Base-by-base conservation (phyloP, 768 basidiomycete species). In the Termitomyces sp. region DNA sequence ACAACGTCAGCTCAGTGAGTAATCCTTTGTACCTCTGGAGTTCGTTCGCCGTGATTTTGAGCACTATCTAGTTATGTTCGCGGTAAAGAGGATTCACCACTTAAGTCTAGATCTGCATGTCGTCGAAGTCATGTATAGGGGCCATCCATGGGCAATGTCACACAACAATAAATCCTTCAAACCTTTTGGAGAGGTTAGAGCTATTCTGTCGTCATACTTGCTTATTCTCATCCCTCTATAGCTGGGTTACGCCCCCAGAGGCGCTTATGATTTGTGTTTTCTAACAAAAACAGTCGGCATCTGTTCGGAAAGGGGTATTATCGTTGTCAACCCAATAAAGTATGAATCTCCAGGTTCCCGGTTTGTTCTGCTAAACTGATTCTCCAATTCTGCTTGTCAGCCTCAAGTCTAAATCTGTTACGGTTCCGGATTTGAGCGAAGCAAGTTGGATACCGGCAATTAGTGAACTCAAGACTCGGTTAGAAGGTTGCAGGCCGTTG, bases 201-300 rank as follows among this genome's bases (percentile, higher is more conserved):
- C 24, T 22, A 29, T 52, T 24, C n/a, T 2, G 24, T 15, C 28
- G 12, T 46, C n/a, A 51, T 20, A 18, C 52, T 31, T 46, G 18
- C 20, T 44, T 24, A 56, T 31, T 53, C 36, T 29, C 41, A 56
- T n/a, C 1, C 36, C n/a, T 54, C 16, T 39, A 2, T 60, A 92
- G 90, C 71, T 83, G 2, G 80, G 86, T 12, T 86, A 83, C 61
- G 78, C 92, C 48, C 86, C 91, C 0, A 86, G 83, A 65, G 89
- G 92, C 56, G 83, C 84, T 0, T 78, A 80, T 55, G 79, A 84
- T 54, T 73, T 91, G 28, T 81, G 78, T 4, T 73, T 83, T 15
- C 68, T 94, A 36, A 71, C 73, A 5, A 88, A 83, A 69, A 86
- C 79, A 0, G 73, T 91, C 6, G 86, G 83, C 0, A 77, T 93